phyloP scores from a whole-genome alignment of 139 green algal species.

The Medakamo hakoo region DNA sequence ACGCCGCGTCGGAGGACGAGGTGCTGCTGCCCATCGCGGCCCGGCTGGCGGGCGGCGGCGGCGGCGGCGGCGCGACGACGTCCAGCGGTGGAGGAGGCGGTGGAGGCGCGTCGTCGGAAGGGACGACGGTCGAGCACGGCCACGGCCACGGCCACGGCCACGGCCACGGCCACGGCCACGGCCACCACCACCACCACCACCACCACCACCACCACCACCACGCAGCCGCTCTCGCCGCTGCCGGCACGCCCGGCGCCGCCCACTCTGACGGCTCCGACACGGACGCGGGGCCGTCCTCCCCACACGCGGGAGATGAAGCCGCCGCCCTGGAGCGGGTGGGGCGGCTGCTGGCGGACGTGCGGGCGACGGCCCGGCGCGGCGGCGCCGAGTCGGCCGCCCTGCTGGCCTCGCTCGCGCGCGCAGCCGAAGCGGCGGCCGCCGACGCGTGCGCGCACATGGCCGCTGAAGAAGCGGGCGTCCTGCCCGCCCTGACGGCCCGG shows the following conservation, averaged over 20 bases:
- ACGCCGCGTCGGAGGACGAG: slow-evolving; percentile 77
- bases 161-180: too few relatives aligned
- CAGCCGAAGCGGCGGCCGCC: slow-evolving; percentile 22
- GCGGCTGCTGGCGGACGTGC: slow-evolving; percentile 53
- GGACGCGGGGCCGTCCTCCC: slow-evolving; percentile 8
- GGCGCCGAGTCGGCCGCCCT: slow-evolving; percentile 42
- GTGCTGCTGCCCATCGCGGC: slow-evolving; percentile 13
- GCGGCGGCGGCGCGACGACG: too few relatives aligned
- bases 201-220: too few relatives aligned
- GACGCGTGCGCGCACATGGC: slow-evolving; percentile 43
- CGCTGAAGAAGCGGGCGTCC: slow-evolving; percentile 61
- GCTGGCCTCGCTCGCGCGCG: slow-evolving; percentile 35
- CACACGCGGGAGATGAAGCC: slow-evolving; percentile 24
- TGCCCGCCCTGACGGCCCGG: slow-evolving; percentile 52
- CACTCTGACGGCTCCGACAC: slow-evolving; percentile 7
- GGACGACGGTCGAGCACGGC: too few relatives aligned
- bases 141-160: too few relatives aligned
- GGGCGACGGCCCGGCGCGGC: slow-evolving; percentile 37
- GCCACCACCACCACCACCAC: too few relatives aligned
- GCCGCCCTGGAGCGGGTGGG: slow-evolving; percentile 56
- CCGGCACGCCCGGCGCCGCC: neutral
- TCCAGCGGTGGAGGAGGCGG: neutral
- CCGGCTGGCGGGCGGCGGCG: neutral
- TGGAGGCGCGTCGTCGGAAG: neutral
- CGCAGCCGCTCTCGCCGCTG: too few relatives aligned